Base-by-base conservation (phyloP, 345 rosid genomes). In the Pistacia integerrima region DNA sequence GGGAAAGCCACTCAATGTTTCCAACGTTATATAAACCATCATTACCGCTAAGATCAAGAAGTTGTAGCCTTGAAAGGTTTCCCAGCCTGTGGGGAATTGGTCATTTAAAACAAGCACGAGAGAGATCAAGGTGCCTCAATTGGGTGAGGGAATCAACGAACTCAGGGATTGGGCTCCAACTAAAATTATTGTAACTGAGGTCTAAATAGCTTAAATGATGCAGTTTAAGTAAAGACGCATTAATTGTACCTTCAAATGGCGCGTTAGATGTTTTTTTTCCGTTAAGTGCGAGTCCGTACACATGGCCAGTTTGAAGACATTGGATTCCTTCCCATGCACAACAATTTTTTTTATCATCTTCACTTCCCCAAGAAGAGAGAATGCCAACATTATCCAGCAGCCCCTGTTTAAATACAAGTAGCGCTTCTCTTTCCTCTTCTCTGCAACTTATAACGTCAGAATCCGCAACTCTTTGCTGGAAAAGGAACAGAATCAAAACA, bases 251-350 rank as follows among this genome's bases (percentile, higher is more conserved):
- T 56, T 2, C 10, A 22, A 56, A 56, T 14, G n/a, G 18, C 20
- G 2, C 12, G 22, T 22, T 22, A 22, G 22, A 22, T 22, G 22
- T 0, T 0, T 22, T 22, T 38, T 5, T 5, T 0, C 41, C 41
- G 41, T 38, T 38, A 55, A 81, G 84, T 56, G 73, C 36, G 44
- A 76, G 80, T 20, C 2, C 16, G 2, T 22, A 22, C 54, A 4
- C 20, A 49, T 25, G 12, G 38, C 58, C 46, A 5, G 14, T 67
- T 2, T 25, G 71, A 38, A 2, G 41, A 38, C 83, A 80, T 1
- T 3, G 49, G 25, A 80, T 67, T 6, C 83, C 78, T 44, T 8
- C 54, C 80, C 83, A 80, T 41, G 56, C 67, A 63, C 80, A 72
- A 8, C 80, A 76, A 28, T 80, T 77, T 38, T 38, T 38, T 38